Evolutionary conservation across 192 early-diverging fungal genomes (phyloP).

Genomic region (Coemansia sp.): DNA sequence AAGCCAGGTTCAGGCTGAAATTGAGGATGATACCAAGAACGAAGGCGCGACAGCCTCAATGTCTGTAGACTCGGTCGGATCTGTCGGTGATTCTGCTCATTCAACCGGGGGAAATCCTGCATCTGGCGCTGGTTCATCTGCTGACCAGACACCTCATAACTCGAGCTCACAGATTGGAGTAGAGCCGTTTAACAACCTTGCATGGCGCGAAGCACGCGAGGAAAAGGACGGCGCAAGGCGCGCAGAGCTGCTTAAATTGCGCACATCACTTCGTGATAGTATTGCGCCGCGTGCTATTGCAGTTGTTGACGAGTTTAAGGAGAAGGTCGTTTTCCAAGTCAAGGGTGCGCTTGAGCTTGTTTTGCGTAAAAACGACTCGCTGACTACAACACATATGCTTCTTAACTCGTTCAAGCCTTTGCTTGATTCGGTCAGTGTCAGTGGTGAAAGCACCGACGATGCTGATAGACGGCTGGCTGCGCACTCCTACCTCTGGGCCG

Average conservation of each 20-base stretch:
- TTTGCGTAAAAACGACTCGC: conserved; percentile 31
- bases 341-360: conserved; percentile 41
- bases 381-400: conserved; percentile 24
- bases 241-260: conserved; percentile 30
- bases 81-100: background rate
- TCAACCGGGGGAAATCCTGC: conserved; percentile 10
- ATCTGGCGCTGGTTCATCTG: conserved; percentile 32
- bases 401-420: conserved; percentile 35
- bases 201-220: conserved; percentile 43
- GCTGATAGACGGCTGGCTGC: conserved; percentile 38
- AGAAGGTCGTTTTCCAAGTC: conserved; percentile 34
- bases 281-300: conserved; percentile 41
- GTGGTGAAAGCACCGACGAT: background rate
- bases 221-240: conserved; percentile 25
- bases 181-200: conserved; percentile 25
- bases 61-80: conserved; percentile 25
- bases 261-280: conserved; percentile 56
- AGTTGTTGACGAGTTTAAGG: conserved; percentile 35
- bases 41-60: conserved; percentile 9
- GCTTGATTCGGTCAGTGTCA: conserved; percentile 13
- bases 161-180: conserved; percentile 6
- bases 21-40: conserved; percentile 7
- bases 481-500: conserved; percentile 47
- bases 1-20: background rate
- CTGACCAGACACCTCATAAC: background rate